Percentiles rank a stretch among this genome's conserved stretches.
These are phyloP conservation scores for Rhododendron henanense DNA, from an alignment of 148 eudicot species.

Conservation along the genomic window DNA sequence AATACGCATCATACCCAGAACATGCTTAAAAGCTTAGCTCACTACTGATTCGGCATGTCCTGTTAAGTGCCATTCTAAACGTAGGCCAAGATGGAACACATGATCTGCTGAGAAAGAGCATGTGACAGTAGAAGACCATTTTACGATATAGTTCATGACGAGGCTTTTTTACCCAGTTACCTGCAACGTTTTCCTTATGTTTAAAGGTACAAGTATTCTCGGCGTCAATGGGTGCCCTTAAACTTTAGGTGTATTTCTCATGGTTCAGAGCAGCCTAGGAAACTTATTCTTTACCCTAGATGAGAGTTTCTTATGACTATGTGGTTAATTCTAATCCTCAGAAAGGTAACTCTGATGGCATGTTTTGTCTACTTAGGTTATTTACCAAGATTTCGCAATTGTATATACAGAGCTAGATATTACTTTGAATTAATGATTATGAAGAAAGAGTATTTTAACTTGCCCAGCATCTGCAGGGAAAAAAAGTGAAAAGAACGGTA, in stretches of 20 bases:
- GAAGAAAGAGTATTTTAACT: not conserved
- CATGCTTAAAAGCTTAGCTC: not conserved
- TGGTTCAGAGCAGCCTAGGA: not conserved
- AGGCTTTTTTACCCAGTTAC: not conserved
- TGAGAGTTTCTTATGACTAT: not conserved
- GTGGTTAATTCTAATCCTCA: not conserved
- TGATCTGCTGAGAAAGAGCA: not conserved
- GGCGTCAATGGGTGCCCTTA: not conserved
- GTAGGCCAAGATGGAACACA: not conserved
- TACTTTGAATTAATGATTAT: not conserved
- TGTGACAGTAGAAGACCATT: not conserved
- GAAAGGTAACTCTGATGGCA: not conserved
- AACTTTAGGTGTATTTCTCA: not conserved
- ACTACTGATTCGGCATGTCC: not conserved
- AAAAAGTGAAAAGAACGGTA: not conserved
- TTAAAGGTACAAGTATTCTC: not conserved
- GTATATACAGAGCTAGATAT: not conserved
- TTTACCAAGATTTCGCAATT: not conserved
- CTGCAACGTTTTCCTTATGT: not conserved
- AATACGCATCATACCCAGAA: not conserved
- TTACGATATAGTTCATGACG: not conserved
- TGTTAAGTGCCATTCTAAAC: not conserved
- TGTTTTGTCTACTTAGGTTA: not conserved
- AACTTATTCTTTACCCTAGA: not conserved
- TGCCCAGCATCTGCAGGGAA: not conserved